Evolutionary conservation across 176 grass and related monocot species (phyloP), one percentile per base, ranked within the genome.

Genomic region (Aegilops longissima): DNA sequence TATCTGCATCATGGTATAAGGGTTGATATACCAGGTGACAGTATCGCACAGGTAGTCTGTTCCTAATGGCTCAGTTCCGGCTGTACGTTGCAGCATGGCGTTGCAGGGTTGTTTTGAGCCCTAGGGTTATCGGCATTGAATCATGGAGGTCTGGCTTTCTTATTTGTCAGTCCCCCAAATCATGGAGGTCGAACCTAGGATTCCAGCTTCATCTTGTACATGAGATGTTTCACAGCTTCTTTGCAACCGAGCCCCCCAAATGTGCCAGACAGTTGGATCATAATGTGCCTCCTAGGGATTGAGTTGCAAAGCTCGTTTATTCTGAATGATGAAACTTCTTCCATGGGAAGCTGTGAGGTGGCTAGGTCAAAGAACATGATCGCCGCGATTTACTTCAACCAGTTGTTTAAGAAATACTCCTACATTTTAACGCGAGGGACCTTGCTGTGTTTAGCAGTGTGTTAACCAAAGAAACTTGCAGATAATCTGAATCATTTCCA

Each of bases 51-150:
- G 18, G 85, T 40, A 56, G 56, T 52, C 68, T 87, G 69, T 30
- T 81, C 81, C 31, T 74, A 31, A 82, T 87, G 42, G 70, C 10
- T 16, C 23, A 58, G 86, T 82, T 67, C 45, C 23, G 82, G 11
- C 23, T 76, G 70, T 76, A 38, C 23, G 33, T 66, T 82, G 52
- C 59, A 66, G 70, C 31, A 13, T 58, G 54, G 54, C 54, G 6
- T 59, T 21, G 23, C 17, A 40, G 79, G 70, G 56, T 17, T 82
- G 44, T 31, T 68, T 40, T n/a, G 79, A 58, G 39, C n/a, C 31
- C 8, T 58, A 56, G 44, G 30, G 30, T 21, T 47, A 9, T 20
- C 0, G 12, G 44, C 8, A 17, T 87, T 58, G 9, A 67, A 40
- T 38, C 30, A 68, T 56, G 23, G 79, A 24, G 61, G 71, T 30